A percentile compares a stretch with the other conserved stretches of the same genome.
Evolutionary conservation across 345 rosid genomes (phyloP).

Genomic region (Citrus reticulata): DNA sequence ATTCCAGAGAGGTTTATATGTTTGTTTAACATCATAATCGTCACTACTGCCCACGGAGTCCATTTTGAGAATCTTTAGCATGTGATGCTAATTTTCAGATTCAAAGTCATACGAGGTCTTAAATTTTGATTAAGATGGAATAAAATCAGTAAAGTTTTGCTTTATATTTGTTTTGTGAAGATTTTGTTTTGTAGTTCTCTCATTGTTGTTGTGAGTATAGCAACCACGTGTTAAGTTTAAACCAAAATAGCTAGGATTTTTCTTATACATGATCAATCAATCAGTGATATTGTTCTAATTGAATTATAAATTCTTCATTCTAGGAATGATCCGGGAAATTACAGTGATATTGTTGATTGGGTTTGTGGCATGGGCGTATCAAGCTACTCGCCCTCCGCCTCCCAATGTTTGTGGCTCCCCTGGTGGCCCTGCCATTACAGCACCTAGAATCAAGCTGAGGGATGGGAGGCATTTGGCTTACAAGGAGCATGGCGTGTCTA

Average conservation of each 20-base stretch:
- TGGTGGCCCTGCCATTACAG: slow-evolving; percentile 33
- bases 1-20: not conserved
- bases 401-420: slow-evolving; percentile 39
- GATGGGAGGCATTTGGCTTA: slow-evolving; percentile 64
- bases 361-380: slow-evolving; percentile 40
- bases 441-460: slow-evolving; percentile 43
- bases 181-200: not conserved
- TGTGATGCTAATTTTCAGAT: not conserved
- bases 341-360: slow-evolving; percentile 24
- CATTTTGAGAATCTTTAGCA: not conserved
- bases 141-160: not conserved
- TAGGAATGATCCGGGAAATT: slow-evolving; percentile 21
- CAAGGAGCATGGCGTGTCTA: slow-evolving; percentile 42
- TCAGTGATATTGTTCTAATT: not conserved
- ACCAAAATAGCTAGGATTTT: too few relatives aligned
- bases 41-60: not conserved
- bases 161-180: too few relatives aligned
- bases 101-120: not conserved
- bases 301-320: not conserved
- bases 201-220: not conserved
- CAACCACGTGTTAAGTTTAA: not conserved
- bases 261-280: too few relatives aligned
- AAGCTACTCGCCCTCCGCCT: slow-evolving; percentile 41
- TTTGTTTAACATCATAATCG: not conserved
- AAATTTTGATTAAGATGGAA: not conserved